Base-by-base conservation (phyloP, 208 protist species). In the Trypanosoma avium region DNA sequence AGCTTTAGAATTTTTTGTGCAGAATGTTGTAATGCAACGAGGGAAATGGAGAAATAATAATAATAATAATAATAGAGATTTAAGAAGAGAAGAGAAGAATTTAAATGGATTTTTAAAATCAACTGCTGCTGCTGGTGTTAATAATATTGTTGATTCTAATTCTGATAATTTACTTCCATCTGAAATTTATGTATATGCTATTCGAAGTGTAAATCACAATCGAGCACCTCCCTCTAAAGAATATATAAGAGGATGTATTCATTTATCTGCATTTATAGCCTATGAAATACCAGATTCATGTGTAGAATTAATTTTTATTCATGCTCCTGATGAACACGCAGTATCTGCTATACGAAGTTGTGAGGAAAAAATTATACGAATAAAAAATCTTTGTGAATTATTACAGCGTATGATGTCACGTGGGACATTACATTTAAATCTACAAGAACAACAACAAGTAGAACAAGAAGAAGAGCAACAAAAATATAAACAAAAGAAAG, bases 211-310 rank as follows among this genome's bases (percentile, higher is more conserved):
- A 2, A 29, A 50, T 10, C 38, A 70, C 24, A 27, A 32, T 6
- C 21, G 27, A 2, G 42, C 47, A 7, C 47, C 59, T 19, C 33
- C 49, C 2, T 52, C 52, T 5, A 27, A 32, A 48, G 38, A 43
- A 1, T 57, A 58, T 50, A 33, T 54, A 19, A 61, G 70, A 3
- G 53, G 64, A 24, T 48, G 57, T 19, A 27, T 78, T 13, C 43
- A 70, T 52, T 38, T 82, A 21, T 65, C 63, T 1, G 76, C 76
- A 9, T 69, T 66, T 47, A 36, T 82, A 4, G 76, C 67, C 0
- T 76, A 73, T 52, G 75, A 76, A 52, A 50, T 47, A 10, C 48
- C 50, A n/a, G 47, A 42, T 0, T 46, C 53, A 30, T 47, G 30
- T 33, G 47, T 70, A n/a, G 26, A 60, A 7, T n/a, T 70, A 4